Evolutionary conservation across 2,329 filamentous ascomycete genomes (phyloP), one percentile per base, ranked within the genome.

Genomic region (Exophiala spinifera): DNA sequence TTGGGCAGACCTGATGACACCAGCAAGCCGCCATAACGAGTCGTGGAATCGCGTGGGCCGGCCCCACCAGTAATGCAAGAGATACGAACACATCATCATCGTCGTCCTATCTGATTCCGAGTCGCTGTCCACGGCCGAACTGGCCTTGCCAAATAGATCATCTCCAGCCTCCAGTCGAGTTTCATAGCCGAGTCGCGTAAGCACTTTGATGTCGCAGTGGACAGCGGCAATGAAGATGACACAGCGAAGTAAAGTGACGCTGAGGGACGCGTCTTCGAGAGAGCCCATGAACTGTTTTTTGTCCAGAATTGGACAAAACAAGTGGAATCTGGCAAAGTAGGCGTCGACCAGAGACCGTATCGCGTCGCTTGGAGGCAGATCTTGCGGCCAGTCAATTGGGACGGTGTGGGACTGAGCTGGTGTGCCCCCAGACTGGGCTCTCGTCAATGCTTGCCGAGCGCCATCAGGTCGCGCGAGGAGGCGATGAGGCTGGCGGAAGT

Each of bases 271-370:
- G 5, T 28, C 42, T 3, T 33, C 5, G 2, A 47, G 39, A 11
- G 51, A 43, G 2, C 23, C 11, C 13, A 54, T 14, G 19, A 54
- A 54, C 2, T 37, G 14, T 4, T 15, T 21, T 36, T 21, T 19
- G 23, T 54, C 51, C 1, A 54, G 10, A 25, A 54, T 49, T 1
- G 51, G 51, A 36, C 37, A 47, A 8, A 49, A 28, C 17, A 21
- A 15, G 15, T 54, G 51, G 19, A 54, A 54, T 1, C 39, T 80
- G 21, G 71, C 68, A 51, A 83, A 82, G 65, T 81, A 83, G 0
- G 78, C 78, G 14, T 54, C 51, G 3, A 57, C 21, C 2, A 57
- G 33, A 8, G 25, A 39, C 13, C 51, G 45, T 3, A 31, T 31
- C 8, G 8, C 28, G 4, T 11, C 28, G 28, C 28, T 31, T 10